phyloP scores from a whole-genome alignment of 2,329 filamentous ascomycete species.

The Mycosphaerella arachidis region DNA sequence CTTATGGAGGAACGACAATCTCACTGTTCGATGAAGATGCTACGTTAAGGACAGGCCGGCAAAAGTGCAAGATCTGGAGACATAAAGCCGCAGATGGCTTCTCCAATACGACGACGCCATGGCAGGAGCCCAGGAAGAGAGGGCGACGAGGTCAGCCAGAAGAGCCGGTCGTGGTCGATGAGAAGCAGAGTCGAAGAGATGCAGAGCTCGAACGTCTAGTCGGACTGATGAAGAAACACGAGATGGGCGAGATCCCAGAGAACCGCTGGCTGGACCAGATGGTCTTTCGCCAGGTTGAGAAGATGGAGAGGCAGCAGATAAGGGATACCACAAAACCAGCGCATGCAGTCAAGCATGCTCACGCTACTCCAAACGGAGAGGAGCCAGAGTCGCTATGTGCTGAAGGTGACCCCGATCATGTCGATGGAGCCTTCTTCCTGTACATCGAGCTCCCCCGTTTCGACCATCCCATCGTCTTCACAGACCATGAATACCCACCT shows the following conservation, averaged over 20 bases:
- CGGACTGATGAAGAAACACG: conserved; percentile 90
- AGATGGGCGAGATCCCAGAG: conserved; percentile 91
- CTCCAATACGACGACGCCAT: conserved; percentile 73
- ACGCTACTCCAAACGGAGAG: conserved; percentile 8
- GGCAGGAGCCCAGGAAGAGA: conserved; percentile 54
- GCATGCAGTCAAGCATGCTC: neutral
- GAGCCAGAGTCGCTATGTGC: conserved; percentile 23
- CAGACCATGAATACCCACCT: conserved; percentile 85
- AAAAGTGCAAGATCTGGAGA: conserved; percentile 83
- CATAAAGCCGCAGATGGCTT: conserved; percentile 81
- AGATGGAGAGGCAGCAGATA: conserved; percentile 44
- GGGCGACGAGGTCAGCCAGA: conserved; percentile 46
- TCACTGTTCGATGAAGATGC: conserved; percentile 89
- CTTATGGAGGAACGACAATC: conserved; percentile 91
- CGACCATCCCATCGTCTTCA: conserved; percentile 92
- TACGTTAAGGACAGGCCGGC: conserved; percentile 82
- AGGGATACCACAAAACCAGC: conserved; percentile 33
- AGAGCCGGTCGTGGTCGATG: conserved; percentile 56
- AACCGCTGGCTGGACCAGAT: conserved; percentile 95
- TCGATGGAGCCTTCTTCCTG: conserved; percentile 69
- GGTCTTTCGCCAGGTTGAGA: conserved; percentile 86
- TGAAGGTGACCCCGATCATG: conserved; percentile 39
- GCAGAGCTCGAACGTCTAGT: conserved; percentile 87
- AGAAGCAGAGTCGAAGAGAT: conserved; percentile 32
- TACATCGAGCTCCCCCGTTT: conserved; percentile 91